Percentiles rank a stretch among this genome's conserved stretches.
These are phyloP conservation scores for Amanita fuliginea DNA, from an alignment of 768 basidiomycete genomes.

Conservation along the genomic window DNA sequence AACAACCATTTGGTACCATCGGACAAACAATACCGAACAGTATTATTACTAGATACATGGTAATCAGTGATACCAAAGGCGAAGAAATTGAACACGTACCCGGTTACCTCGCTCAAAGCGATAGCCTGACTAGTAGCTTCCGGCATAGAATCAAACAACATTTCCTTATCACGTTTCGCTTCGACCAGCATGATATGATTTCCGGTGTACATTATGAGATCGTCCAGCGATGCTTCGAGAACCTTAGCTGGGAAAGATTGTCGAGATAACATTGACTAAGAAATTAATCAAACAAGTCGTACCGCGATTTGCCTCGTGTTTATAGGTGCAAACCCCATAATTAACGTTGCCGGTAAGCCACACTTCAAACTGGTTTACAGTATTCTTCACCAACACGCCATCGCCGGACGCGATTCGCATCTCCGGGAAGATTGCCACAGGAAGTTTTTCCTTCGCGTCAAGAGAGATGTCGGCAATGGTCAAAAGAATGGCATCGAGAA, in stretches of 20 bases:
- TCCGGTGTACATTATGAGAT: not conserved
- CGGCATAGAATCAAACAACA: not conserved
- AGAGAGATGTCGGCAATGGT: constrained; percentile 6
- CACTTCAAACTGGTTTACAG: constrained; percentile 3
- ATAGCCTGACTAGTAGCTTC: too few relatives aligned
- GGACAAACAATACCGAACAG: constrained; percentile 4
- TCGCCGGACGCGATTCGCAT: constrained; percentile 7
- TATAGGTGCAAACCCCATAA: constrained; percentile 6
- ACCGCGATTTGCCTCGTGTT: constrained; percentile 2
- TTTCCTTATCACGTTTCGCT: not conserved
- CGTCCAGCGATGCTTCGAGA: not conserved
- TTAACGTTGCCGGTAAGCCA: constrained; percentile 7
- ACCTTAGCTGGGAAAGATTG: not conserved
- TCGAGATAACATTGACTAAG: not conserved
- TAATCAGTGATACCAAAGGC: not conserved
- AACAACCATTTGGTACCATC: constrained; percentile 1
- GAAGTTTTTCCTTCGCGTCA: constrained; percentile 4
- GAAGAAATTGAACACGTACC: too few relatives aligned
- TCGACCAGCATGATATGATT: not conserved
- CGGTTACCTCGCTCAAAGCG: too few relatives aligned
- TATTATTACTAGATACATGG: constrained; percentile 3
- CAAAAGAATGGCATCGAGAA: constrained; percentile 8
- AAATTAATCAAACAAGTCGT: not conserved
- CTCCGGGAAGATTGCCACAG: constrained; percentile 8
- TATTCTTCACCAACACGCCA: constrained; percentile 6